Evolutionary conservation across 169 alveolate genomes (phyloP), one percentile per base, ranked within the genome.

Genomic region (Plasmodium billcollinsi): DNA sequence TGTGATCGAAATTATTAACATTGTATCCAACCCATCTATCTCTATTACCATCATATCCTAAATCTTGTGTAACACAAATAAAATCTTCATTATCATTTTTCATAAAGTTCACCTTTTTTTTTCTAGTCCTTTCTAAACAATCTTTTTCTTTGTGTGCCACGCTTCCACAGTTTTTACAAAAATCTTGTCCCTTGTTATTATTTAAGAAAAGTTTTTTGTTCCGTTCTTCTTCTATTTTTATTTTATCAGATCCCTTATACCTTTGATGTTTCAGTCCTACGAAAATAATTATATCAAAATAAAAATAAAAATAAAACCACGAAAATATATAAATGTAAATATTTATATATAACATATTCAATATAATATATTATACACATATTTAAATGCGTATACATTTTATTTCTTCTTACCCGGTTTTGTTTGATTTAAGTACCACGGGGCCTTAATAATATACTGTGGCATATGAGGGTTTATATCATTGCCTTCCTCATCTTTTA

Each of bases 81-180:
- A 97, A 99, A 88, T 98, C 99, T 62, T 97, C 96, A 50, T 98
- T 93, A 90, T 97, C 95, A 66, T 93, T 89, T 43, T 96, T 95
- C n/a, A 97, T 95, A 91, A 88, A 97, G 93, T 98, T 97, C 5
- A 99, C 99, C n/a, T 99, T 99, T 73, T 95, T 92, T 93, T 97
- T 97, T 73, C 99, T 92, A 26, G 99, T 99, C 43, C 99, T 95
- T 78, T 98, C 99, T 61, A 97, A 94, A 88, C 99, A 99, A 73
- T 95, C 98, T 94, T 98, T 98, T 75, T 96, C 97, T 76, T 95
- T 95, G 92, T 99, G 99, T 43, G 99, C 97, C 88, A 95, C 93
- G 6, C 99, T 98, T 9, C 99, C 99, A 95, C 99, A 99, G 94
- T 99, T 99, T 63, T 96, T 97, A 69, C 99, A 98, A n/a, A 99